Conservation (phyloP, 306 rosid species). For the Inga oerstediana region DNA sequence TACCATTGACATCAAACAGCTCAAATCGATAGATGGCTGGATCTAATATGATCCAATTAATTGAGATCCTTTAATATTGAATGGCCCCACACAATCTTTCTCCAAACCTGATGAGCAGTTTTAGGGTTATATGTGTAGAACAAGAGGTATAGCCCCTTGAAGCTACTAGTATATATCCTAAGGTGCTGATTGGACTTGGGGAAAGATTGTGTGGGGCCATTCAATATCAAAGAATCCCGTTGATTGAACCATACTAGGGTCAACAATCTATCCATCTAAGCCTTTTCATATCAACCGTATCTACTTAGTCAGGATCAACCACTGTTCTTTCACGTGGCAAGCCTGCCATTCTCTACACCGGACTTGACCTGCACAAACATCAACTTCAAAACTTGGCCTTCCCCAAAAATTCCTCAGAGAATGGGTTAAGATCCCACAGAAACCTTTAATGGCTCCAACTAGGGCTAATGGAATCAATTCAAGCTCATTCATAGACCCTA, state of each 20-base stretch:
- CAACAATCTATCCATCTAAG: constrained; percentile 71
- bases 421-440: constrained; percentile 61
- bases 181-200: constrained; percentile 81
- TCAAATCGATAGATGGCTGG: too few species aligned
- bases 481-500: constrained; percentile 79
- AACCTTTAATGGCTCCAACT: constrained; percentile 71
- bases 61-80: too few species aligned
- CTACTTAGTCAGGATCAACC: constrained; percentile 78
- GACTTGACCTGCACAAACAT: constrained; percentile 47
- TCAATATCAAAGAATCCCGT: constrained; percentile 76
- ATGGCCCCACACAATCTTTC: too few species aligned
- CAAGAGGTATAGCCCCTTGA: too few species aligned
- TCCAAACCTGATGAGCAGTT: too few species aligned
- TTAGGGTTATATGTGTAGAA: too few species aligned
- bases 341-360: constrained; percentile 76
- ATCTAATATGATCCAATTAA: too few species aligned
- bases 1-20: too few species aligned
- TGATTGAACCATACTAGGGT: constrained; percentile 69
- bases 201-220: constrained; percentile 87
- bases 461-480: constrained; percentile 50
- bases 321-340: constrained; percentile 54
- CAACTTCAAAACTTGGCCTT: constrained; percentile 79
- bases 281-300: constrained; percentile 69
- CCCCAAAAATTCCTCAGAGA: constrained; percentile 70
- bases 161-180: constrained; percentile 75